A percentile compares a stretch with the other conserved stretches of the same genome.
These are phyloP conservation scores for Melastoma candidum DNA, from an alignment of 441 rosid species.

Conservation along the genomic window DNA sequence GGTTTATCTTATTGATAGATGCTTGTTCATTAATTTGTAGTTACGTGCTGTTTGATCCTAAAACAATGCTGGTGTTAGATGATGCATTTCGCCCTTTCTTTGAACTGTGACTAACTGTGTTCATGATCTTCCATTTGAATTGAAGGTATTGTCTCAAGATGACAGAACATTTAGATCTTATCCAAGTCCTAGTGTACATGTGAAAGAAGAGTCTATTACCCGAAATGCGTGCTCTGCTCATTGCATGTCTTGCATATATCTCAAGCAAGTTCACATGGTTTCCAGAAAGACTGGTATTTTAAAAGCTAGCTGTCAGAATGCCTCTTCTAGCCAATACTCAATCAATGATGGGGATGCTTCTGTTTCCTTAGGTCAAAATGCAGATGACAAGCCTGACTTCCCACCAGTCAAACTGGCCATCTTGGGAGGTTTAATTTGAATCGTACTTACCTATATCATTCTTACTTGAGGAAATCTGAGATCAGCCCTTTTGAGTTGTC, in stretches of 20 bases:
- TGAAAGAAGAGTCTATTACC: constrained; percentile 61
- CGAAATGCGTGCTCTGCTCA: constrained; percentile 77
- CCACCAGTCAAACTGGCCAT: constrained; percentile 64
- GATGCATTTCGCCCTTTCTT: background rate
- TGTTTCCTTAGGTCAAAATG: constrained; percentile 19
- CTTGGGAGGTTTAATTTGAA: constrained; percentile 33
- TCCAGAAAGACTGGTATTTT: constrained; percentile 47
- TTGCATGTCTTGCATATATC: constrained; percentile 88
- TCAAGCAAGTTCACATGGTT: constrained; percentile 36
- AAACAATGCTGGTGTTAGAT: too few relatives aligned
- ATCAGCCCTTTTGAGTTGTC: constrained; percentile 30
- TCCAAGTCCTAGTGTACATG: constrained; percentile 38
- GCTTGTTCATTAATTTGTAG: too few relatives aligned
- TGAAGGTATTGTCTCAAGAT: constrained; percentile 28
- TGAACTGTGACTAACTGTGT: background rate
- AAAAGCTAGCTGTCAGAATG: constrained; percentile 50
- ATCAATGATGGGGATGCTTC: constrained; percentile 34
- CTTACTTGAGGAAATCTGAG: constrained; percentile 48
- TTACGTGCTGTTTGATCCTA: too few relatives aligned
- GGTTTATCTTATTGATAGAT: too few relatives aligned
- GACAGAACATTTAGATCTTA: constrained; percentile 37
- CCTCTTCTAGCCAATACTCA: constrained; percentile 51
- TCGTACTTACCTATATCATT: constrained; percentile 52
- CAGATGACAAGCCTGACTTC: constrained; percentile 27
- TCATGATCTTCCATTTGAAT: constrained; percentile 11